Percentiles rank a stretch among this genome's conserved stretches.
These are phyloP conservation scores for Mallotus japonicus DNA, from an alignment of 441 rosid species.

Conservation along the genomic window DNA sequence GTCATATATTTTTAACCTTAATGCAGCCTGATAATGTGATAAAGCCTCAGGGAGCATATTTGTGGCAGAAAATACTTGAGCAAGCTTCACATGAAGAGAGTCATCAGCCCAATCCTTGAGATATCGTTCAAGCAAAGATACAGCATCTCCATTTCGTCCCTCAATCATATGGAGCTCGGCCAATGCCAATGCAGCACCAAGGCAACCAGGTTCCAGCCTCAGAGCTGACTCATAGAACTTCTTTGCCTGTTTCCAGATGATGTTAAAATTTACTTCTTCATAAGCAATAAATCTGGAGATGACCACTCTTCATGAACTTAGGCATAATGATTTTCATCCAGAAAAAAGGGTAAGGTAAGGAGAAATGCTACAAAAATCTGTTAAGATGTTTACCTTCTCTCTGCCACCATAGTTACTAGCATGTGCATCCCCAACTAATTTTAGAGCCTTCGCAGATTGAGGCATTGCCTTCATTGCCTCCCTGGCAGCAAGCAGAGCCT, in stretches of 20 bases:
- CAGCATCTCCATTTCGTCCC: conserved; percentile 94
- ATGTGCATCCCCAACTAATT: conserved; percentile 96
- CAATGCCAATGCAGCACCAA: conserved; percentile 93
- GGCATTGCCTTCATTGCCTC: conserved; percentile 99
- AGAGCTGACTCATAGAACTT: conserved; percentile 94
- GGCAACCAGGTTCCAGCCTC: conserved; percentile 91
- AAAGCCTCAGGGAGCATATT: conserved; percentile 81
- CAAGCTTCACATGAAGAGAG: conserved; percentile 92
- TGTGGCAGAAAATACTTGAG: conserved; percentile 91
- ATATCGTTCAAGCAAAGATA: conserved; percentile 84
- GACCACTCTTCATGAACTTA: neutral
- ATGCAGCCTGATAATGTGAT: conserved; percentile 87
- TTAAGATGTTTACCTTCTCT: conserved; percentile 66
- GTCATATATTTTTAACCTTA: conserved; percentile 47
- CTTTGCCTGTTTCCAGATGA: conserved; percentile 64
- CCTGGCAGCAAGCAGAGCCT: conserved; percentile 88
- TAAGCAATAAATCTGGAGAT: conserved; percentile 8
- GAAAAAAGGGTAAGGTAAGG: neutral
- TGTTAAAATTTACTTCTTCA: conserved; percentile 13
- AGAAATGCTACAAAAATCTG: conserved; percentile 2
- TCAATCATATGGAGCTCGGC: conserved; percentile 92
- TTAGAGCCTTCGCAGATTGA: conserved; percentile 93
- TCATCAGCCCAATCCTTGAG: conserved; percentile 99
- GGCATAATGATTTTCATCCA: conserved; percentile 3
- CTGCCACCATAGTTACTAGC: conserved; percentile 82